Conservation (phyloP, 179 eudicot species). For the Beta macrorhiza region DNA sequence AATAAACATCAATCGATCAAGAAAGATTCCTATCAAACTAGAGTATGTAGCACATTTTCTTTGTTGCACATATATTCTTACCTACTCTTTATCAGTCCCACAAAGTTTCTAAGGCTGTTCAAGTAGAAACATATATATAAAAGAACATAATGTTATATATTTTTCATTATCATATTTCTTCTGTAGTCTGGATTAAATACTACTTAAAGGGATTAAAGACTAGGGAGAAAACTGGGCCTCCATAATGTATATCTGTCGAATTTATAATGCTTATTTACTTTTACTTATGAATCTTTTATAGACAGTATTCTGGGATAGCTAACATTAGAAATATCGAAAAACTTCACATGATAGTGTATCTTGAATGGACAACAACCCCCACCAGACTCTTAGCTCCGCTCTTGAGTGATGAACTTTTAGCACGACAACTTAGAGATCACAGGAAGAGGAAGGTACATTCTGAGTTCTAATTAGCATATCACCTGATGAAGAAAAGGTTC, state of each 20-base stretch:
- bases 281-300: not conserved
- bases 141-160: not conserved
- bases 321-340: not conserved
- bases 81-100: not conserved
- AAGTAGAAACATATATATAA: not conserved
- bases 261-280: not conserved
- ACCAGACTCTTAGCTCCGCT: not conserved
- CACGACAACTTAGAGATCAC: not conserved
- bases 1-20: not conserved
- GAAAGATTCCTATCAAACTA: not conserved
- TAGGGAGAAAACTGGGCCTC: not conserved
- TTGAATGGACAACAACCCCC: not conserved
- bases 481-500: conserved; percentile 99
- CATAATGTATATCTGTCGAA: not conserved
- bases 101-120: not conserved
- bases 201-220: not conserved
- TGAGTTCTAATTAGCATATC: conserved; percentile 23
- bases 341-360: not conserved
- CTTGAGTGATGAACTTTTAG: not conserved
- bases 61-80: not conserved
- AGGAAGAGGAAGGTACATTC: not conserved
- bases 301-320: not conserved
- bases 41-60: not conserved
- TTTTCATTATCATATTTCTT: not conserved
- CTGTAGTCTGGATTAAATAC: not conserved